Conservation (phyloP, 2,329 filamentous ascomycete genomes). For the Dactylonectria estremocensis region DNA sequence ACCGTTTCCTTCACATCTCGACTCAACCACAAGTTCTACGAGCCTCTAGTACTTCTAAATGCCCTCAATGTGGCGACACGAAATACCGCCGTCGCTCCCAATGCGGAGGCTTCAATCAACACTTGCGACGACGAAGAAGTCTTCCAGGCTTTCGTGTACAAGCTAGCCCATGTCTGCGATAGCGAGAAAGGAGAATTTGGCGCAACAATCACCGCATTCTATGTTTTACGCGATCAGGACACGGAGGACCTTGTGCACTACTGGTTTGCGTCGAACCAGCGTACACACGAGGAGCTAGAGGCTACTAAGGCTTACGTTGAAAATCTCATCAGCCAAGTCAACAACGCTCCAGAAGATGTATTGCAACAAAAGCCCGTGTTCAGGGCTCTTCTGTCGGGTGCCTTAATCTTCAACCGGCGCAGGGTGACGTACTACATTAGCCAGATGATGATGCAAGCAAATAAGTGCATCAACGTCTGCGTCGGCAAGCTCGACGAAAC, state of each 20-base stretch:
- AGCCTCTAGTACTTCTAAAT: slow-evolving; percentile 28
- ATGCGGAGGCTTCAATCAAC: slow-evolving; percentile 25
- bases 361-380: not conserved
- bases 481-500: not conserved
- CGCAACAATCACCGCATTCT: slow-evolving; percentile 43
- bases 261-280: slow-evolving; percentile 47
- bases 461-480: not conserved
- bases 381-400: slow-evolving; percentile 9
- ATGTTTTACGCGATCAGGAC: slow-evolving; percentile 35
- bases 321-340: slow-evolving; percentile 6
- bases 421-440: slow-evolving; percentile 26
- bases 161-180: slow-evolving; percentile 36
- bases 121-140: slow-evolving; percentile 4
- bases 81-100: not conserved
- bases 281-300: slow-evolving; percentile 20
- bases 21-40: slow-evolving; percentile 29
- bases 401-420: slow-evolving; percentile 29
- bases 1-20: not conserved
- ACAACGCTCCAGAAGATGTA: not conserved
- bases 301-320: slow-evolving; percentile 17
- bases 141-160: slow-evolving; percentile 35
- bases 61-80: slow-evolving; percentile 14
- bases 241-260: slow-evolving; percentile 39
- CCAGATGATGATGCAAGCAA: not conserved
- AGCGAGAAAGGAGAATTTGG: slow-evolving; percentile 13